A percentile compares a stretch with the other conserved stretches of the same genome.
phyloP scores from a whole-genome alignment of 305 asterid genomes.

The Galium porrigens region DNA sequence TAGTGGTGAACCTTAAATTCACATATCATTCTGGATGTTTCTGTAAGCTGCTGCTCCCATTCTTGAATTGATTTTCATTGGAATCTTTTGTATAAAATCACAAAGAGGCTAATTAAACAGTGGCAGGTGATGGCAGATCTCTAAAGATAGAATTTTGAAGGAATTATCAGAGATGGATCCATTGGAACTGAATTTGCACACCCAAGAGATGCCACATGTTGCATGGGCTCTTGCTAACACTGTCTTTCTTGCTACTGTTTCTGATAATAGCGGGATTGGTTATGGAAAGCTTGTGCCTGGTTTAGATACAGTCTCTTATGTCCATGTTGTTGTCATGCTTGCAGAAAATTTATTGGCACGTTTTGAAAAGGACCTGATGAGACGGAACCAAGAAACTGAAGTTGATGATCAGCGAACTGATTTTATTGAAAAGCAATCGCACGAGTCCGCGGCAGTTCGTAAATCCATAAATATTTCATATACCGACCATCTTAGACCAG shows the following conservation, averaged over 20 bases:
- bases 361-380: constrained; percentile 34
- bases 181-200: constrained; percentile 21
- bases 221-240: constrained; percentile 83
- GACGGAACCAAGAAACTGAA: constrained; percentile 35
- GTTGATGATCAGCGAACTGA: constrained; percentile 27
- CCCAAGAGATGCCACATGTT: constrained; percentile 46
- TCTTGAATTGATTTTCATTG: neutral
- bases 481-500: constrained; percentile 53
- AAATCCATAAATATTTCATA: constrained; percentile 46
- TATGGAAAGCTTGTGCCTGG: constrained; percentile 49
- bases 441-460: constrained; percentile 31
- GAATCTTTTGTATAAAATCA: constrained; percentile 17
- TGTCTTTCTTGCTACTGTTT: constrained; percentile 55
- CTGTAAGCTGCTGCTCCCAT: neutral
- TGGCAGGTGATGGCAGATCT: constrained; percentile 94
- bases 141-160: constrained; percentile 57
- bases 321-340: constrained; percentile 45
- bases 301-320: constrained; percentile 49
- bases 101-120: constrained; percentile 57
- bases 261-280: constrained; percentile 28
- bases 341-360: constrained; percentile 45
- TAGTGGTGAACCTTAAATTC: neutral
- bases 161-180: constrained; percentile 49
- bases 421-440: constrained; percentile 18
- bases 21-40: neutral